Conservation (phyloP, 2,329 filamentous ascomycete species). For the Hymenoscyphus albidus region DNA sequence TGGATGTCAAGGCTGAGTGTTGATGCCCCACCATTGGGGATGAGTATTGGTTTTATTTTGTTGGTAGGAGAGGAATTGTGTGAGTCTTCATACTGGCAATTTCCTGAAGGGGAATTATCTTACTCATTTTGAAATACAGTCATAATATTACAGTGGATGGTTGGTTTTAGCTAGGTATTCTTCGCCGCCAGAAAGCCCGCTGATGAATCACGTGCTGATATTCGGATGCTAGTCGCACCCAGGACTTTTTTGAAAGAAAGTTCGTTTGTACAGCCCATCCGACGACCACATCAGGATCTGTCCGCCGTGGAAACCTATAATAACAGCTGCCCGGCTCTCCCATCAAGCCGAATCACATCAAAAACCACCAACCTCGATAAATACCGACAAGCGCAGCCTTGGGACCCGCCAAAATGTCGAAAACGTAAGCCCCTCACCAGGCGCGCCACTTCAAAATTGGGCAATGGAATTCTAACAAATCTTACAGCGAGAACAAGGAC, state of each 20-base stretch:
- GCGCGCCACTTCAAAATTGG: slow-evolving; percentile 9
- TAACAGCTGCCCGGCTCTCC: not conserved
- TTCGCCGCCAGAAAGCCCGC: not conserved
- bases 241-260: not conserved
- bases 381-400: slow-evolving; percentile 2
- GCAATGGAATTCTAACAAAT: slow-evolving; percentile 19
- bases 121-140: not conserved
- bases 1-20: not conserved
- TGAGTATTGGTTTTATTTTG: not conserved
- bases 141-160: not conserved
- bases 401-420: slow-evolving; percentile 39
- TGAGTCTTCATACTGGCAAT: not conserved
- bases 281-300: not conserved
- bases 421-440: slow-evolving; percentile 38
- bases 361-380: not conserved
- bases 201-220: not conserved
- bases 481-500: slow-evolving; percentile 46
- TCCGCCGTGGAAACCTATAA: not conserved
- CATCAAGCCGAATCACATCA: not conserved
- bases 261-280: not conserved
- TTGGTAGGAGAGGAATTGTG: not conserved
- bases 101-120: not conserved
- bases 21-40: not conserved
- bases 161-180: not conserved
- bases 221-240: not conserved